Evolutionary conservation across 2,329 filamentous ascomycete genomes (phyloP), one percentile per base, ranked within the genome.

Genomic region (Thermothelomyces thermophilus): DNA sequence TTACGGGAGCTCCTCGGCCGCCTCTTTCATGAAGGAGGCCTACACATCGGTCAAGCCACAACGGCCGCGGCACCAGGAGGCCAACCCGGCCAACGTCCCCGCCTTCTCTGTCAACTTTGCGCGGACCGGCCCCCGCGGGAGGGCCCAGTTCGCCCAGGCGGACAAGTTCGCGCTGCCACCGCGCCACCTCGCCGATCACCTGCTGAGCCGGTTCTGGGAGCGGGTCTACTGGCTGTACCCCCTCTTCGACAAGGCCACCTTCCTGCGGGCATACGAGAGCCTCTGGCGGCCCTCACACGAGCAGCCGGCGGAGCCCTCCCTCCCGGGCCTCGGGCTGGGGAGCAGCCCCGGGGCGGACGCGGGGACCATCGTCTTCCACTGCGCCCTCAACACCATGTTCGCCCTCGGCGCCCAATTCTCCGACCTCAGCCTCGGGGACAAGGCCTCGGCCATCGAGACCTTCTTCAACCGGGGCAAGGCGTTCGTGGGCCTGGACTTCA

Each of bases 141-240:
- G 16, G 41, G 39, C 48, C 51, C 48, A 49, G 46, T 54, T 42
- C 49, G 51, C 39, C 46, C 48, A 50, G 33, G 50, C 42, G n/a
- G 54, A 48, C 43, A 60, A 68, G 10, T 70, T 68, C 33, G 51
- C 59, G 1, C 60, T 73, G 0, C 71, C 71, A 0, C 68, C 71
- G 1, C 66, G 71, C 1, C 51, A 61, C 2, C 50, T 73, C 6
- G 68, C 69, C 31, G 70, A 74, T 52, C 65, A 70, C 33, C 60
- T 73, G 1, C 35, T 73, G 3, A 53, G 64, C 4, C 62, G 63
- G 14, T 74, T 68, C 46, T 72, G 65, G 53, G 57, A 68, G 13
- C 56, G 63, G 8, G 60, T 73, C 1, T 68, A 68, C 51, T 70
- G 66, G 54, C 59, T 73, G 9, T 73, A 72, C 45, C 72, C 72